Percentiles rank a stretch among this genome's conserved stretches.
Conservation (phyloP, 805 yeast species). For the Monosporozyma siamensis region DNA sequence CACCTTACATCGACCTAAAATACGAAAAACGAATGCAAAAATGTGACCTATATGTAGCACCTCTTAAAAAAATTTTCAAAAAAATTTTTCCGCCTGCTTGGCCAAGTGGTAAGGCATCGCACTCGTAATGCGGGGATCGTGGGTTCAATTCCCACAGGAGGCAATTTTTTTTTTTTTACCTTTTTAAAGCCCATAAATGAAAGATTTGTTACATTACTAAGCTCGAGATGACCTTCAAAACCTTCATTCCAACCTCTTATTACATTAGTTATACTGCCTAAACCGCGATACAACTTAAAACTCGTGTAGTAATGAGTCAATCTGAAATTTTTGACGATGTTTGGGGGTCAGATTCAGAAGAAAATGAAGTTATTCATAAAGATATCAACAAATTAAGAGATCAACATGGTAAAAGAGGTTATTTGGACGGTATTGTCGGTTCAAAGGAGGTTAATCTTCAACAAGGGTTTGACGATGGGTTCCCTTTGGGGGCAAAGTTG, state of each 20-base stretch:
- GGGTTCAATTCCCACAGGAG: slow-evolving; percentile 49
- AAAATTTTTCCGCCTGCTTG: slow-evolving; percentile 33
- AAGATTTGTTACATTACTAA: not conserved
- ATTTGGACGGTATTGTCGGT: slow-evolving; percentile 64
- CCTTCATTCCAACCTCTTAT: too few species aligned
- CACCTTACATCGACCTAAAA: too few species aligned
- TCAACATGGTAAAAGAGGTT: slow-evolving; percentile 70
- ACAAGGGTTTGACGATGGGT: slow-evolving; percentile 73
- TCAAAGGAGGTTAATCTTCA: slow-evolving; percentile 67
- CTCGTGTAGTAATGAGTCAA: not conserved
- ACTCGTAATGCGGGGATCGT: slow-evolving; percentile 51
- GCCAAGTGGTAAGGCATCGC: slow-evolving; percentile 53
- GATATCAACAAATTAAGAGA: slow-evolving; percentile 38
- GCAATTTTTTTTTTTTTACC: slow-evolving; percentile 25
- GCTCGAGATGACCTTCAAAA: too few species aligned
- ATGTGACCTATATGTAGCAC: too few species aligned
- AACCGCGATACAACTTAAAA: not conserved
- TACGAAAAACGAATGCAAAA: too few species aligned
- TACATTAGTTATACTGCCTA: too few species aligned
- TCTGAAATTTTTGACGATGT: slow-evolving; percentile 7
- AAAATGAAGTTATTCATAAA: not conserved
- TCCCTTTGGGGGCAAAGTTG: slow-evolving; percentile 60
- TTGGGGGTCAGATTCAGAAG: slow-evolving; percentile 11
- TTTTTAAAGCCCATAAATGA: too few species aligned
- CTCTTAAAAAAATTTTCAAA: not conserved